These are phyloP conservation scores for Plasmodium malariae DNA, from an alignment of 169 alveolate species.

Conservation along the genomic window DNA sequence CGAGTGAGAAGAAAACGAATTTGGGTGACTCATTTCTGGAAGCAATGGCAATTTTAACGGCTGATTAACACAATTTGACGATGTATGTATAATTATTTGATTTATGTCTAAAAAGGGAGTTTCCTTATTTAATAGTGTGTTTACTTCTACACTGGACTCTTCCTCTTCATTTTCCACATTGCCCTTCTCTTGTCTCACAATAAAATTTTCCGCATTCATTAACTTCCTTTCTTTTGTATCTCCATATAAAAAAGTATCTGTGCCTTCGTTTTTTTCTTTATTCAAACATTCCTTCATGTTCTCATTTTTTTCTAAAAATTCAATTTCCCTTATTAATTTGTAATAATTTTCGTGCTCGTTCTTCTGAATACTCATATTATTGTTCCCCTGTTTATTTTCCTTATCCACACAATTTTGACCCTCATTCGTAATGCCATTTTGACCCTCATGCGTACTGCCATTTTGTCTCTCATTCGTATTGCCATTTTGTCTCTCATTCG, in stretches of 20 bases:
- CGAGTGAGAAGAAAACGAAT: conserved; percentile 31
- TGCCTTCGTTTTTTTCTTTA: conserved; percentile 4
- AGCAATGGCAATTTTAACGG: conserved; percentile 49
- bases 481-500: neutral
- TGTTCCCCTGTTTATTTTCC: neutral
- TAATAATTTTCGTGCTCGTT: conserved; percentile 65
- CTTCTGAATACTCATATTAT: neutral
- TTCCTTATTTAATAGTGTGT: conserved; percentile 6
- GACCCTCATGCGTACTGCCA: neutral
- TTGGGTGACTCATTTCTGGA: conserved; percentile 66
- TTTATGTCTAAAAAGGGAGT: conserved; percentile 5
- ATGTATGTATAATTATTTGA: conserved; percentile 18
- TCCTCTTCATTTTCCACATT: conserved; percentile 5
- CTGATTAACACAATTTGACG: conserved; percentile 19
- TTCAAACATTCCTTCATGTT: neutral
- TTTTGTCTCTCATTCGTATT: conserved; percentile 15
- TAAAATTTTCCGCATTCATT: neutral
- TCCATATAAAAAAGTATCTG: neutral
- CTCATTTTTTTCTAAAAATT: conserved; percentile 62
- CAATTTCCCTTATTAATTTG: conserved; percentile 61
- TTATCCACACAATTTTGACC: neutral
- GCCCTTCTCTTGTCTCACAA: neutral
- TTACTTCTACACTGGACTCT: neutral
- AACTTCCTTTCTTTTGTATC: neutral
- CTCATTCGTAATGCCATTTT: neutral